Evolutionary conservation across 352 stramenopile genomes (phyloP), one percentile per base, ranked within the genome.

Genomic region (Globisporangium spiculum): DNA sequence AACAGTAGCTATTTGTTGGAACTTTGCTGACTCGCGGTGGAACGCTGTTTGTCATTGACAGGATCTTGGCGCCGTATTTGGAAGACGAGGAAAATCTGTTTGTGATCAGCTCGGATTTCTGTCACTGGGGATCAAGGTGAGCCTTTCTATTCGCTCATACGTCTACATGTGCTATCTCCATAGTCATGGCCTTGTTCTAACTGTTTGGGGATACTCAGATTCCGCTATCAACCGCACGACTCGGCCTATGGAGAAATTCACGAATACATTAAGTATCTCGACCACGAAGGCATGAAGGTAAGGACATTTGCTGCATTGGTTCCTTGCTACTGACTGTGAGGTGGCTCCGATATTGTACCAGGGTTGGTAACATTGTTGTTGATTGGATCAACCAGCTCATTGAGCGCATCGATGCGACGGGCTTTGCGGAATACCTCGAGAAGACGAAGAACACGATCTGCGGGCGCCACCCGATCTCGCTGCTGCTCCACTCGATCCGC

Each of bases 401-500:
- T 71, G 84, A 98, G 75, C 77, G 89, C 38, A 85, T 98, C 68
- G 83, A 98, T 60, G 80, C 89, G 0, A 75, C 81, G 6, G 96
- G 93, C 8, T 99, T 99, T 78, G 82, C 84, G n/a, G 80, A 89
- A 63, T 99, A 99, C 72, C 78, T 99, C 52, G 80, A 95, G 63
- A 80, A 97, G 77, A 98, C 94, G 41, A 85, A 80, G 55, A 99
- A 99, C 78, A 99, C 97, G 7, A 99, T 99, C 70, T 99, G 97
- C 70, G 97, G 97, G 6, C 90, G 96, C 54, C 96, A 99, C 76
- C 94, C 96, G 27, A 98, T 99, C 70, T 86, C 83, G 61, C 67
- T 94, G 54, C 67, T 94, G 69, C 69, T 94, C 50, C 77, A 94
- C 65, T 85, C 74, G 34, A 83, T 92, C 44, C 71, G 70, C 57